Evolutionary conservation across 345 rosid species (phyloP).

Genomic region (Acer saccharum): DNA sequence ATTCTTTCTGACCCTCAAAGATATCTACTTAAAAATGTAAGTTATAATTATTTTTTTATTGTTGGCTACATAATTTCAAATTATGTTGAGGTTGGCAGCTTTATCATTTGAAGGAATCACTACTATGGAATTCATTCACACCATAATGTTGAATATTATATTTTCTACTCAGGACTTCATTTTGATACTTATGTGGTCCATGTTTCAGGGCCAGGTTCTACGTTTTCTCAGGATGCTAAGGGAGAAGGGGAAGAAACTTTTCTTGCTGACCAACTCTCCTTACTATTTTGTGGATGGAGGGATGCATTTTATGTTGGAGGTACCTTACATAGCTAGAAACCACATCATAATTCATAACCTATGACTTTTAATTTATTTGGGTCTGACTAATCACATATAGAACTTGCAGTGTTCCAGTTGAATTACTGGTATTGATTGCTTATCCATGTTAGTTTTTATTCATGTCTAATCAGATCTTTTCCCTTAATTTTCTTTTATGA

Average conservation of each 20-base stretch:
- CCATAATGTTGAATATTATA: slow-evolving; percentile 7
- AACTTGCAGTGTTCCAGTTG: not conserved
- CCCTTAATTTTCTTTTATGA: not conserved
- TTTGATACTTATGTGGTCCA: slow-evolving; percentile 9
- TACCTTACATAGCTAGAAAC: slow-evolving; percentile 30
- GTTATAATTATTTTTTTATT: slow-evolving; percentile 22
- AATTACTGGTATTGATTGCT: slow-evolving; percentile 4
- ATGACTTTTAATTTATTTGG: not conserved
- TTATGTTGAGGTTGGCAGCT: not conserved
- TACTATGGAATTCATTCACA: not conserved
- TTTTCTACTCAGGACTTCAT: slow-evolving; percentile 10
- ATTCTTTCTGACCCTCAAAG: slow-evolving; percentile 82
- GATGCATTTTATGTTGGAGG: slow-evolving; percentile 93
- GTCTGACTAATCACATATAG: not conserved
- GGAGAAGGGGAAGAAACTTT: slow-evolving; percentile 94
- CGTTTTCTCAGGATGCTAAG: slow-evolving; percentile 69
- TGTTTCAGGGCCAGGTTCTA: slow-evolving; percentile 63
- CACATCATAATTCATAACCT: not conserved
- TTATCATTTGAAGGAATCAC: slow-evolving; percentile 14
- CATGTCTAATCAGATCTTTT: slow-evolving; percentile 2
- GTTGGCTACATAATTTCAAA: not conserved
- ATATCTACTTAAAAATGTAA: slow-evolving; percentile 83
- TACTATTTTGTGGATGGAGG: slow-evolving; percentile 95
- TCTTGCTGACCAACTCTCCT: slow-evolving; percentile 92
- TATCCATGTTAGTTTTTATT: not conserved